Base-by-base conservation (phyloP, 2,329 filamentous ascomycete genomes). In the Chrysosporium keratinophilum region DNA sequence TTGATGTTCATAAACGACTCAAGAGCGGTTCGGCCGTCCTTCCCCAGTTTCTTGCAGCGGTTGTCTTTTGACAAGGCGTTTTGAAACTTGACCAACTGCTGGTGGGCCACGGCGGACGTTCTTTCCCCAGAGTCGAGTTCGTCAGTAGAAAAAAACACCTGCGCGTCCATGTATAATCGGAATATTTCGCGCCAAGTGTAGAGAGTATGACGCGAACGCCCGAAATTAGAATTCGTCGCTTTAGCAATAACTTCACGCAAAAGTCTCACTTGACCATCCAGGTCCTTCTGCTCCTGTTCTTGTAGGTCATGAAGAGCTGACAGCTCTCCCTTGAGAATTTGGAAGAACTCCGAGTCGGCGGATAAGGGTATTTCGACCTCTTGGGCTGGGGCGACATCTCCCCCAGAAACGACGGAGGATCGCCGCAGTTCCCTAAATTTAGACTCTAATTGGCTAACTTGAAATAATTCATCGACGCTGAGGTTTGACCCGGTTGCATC, bases 111-210 rank as follows among this genome's bases (percentile, higher is more conserved):
- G 3, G 75, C 72, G 58, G 83, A 84, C 49, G 79, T 78, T 49
- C 87, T 78, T 1, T 79, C 76, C 12, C 86, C 85, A 54, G 84
- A 82, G 59, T 87, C 83, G 33, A 71, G 70, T 66, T 94, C 88
- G 31, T 81, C 79, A 0, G 83, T 85, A 1, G 86, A 88, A 66
- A 93, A 93, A 71, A 95, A 95, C 31, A 94, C 77, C 52, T 84
- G 80, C 6, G 84, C 84, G 54, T 93, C 84, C 11, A 90, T 71
- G 63, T 95, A 95, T 0, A 91, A 71, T 56, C 88, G 83, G 62
- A 95, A 91, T 58, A 95, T 83, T 59, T 84, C 78, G 47, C 88
- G 80, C 88, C 88, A 95, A 37, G 78, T 78, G 51, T 82, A 80
- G 20, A 94, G 71, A 64, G 93, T 85, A 43, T 77, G 71, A 50